These are phyloP conservation scores for Picea abies DNA, from an alignment of 83 land plant species.

Conservation along the genomic window DNA sequence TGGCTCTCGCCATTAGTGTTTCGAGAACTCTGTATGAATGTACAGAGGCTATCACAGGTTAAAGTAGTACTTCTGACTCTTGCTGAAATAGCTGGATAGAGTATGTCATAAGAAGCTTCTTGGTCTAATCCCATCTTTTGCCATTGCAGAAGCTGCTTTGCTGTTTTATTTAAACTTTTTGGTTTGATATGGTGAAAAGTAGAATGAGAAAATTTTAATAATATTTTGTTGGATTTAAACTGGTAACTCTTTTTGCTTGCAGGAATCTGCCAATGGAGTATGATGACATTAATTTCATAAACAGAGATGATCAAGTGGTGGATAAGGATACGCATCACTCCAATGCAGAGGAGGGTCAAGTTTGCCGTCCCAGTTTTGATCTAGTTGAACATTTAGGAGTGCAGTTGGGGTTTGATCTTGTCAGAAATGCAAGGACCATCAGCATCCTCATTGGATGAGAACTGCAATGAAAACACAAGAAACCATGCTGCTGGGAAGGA, in stretches of 20 bases:
- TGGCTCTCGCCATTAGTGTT: too few species aligned
- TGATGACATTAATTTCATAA: slow-evolving; percentile 62
- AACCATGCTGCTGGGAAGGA: not conserved
- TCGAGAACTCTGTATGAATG: too few species aligned
- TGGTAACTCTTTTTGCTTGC: not conserved
- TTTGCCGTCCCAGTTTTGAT: slow-evolving; percentile 61
- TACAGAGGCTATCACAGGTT: not conserved
- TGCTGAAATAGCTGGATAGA: not conserved
- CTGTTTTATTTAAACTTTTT: not conserved
- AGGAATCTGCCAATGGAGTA: slow-evolving; percentile 75
- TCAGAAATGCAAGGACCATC: not conserved
- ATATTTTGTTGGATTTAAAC: not conserved
- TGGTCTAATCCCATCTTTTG: not conserved
- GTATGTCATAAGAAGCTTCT: not conserved
- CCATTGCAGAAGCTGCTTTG: slow-evolving; percentile 1
- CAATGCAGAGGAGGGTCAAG: slow-evolving; percentile 39
- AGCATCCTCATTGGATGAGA: not conserved
- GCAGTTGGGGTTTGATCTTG: slow-evolving; percentile 48
- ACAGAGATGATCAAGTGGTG: slow-evolving; percentile 55
- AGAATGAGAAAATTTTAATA: not conserved
- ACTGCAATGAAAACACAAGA: not conserved
- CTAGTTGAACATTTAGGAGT: slow-evolving; percentile 59
- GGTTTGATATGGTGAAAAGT: not conserved
- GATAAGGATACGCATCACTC: slow-evolving; percentile 45
- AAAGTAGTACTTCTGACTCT: not conserved